Evolutionary conservation across 352 stramenopile genomes (phyloP).

Genomic region (Phytopythium ostracodes): DNA sequence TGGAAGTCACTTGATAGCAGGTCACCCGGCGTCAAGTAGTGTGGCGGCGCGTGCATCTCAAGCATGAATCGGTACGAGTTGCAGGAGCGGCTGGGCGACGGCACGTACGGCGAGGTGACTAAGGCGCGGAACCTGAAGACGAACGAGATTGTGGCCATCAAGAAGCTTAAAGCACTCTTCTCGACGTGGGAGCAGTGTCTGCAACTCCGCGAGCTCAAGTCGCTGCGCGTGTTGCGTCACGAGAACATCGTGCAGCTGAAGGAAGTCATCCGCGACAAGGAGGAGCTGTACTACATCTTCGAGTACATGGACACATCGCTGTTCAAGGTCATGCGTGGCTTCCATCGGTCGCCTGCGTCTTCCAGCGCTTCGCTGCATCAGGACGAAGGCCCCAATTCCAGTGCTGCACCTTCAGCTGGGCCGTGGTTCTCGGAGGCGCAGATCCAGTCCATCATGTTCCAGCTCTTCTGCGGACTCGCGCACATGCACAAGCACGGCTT

Average conservation of each 20-base stretch:
- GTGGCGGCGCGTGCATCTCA: not conserved
- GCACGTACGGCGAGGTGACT: constrained; percentile 91
- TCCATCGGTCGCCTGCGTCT: constrained; percentile 16
- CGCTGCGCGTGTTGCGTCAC: constrained; percentile 65
- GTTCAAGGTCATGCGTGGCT: constrained; percentile 60
- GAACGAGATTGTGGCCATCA: constrained; percentile 86
- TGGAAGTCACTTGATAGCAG: not conserved
- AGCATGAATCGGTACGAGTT: constrained; percentile 91
- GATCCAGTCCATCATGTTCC: constrained; percentile 73
- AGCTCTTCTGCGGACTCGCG: constrained; percentile 69
- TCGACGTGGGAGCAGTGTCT: constrained; percentile 82
- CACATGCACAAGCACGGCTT: constrained; percentile 85
- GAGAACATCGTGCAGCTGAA: constrained; percentile 86
- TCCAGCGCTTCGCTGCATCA: not conserved
- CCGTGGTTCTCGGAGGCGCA: constrained; percentile 55
- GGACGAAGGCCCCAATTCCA: constrained; percentile 21
- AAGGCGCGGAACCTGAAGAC: constrained; percentile 90
- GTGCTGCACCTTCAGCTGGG: constrained; percentile 7
- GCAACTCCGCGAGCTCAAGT: constrained; percentile 77
- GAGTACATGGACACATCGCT: constrained; percentile 86
- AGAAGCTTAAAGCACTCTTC: constrained; percentile 83
- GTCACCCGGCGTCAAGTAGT: not conserved
- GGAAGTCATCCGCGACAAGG: constrained; percentile 82
- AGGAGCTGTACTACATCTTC: constrained; percentile 87
- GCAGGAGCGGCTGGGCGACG: constrained; percentile 90